These are phyloP conservation scores for Paracorniculantispora psalliotae DNA, from an alignment of 2,329 filamentous ascomycete species.

Conservation along the genomic window DNA sequence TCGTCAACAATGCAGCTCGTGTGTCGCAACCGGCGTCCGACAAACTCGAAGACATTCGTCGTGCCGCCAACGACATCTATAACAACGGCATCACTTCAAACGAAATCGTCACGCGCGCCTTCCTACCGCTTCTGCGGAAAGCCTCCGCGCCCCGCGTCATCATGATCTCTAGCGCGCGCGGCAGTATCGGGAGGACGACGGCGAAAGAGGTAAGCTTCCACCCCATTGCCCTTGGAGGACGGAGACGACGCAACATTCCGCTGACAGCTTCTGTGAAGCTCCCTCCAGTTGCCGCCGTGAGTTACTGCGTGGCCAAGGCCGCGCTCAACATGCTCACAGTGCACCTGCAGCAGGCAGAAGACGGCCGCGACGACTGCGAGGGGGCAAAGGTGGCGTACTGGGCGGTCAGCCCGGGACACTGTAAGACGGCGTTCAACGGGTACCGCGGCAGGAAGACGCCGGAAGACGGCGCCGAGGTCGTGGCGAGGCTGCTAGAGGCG, in stretches of 20 bases:
- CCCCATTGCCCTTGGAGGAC: no score
- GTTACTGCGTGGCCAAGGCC: conserved; percentile 18
- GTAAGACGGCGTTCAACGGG: conserved; percentile 19
- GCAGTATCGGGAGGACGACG: conserved; percentile 17
- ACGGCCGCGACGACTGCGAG: neutral
- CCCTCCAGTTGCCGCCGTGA: neutral
- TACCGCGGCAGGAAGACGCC: conserved; percentile 8
- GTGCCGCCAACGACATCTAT: conserved; percentile 12
- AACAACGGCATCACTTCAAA: conserved; percentile 19
- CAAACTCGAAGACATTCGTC: conserved; percentile 7
- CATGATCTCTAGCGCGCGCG: conserved; percentile 18
- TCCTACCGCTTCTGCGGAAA: conserved; percentile 11
- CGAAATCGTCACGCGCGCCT: conserved; percentile 17
- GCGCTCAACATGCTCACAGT: conserved; percentile 20
- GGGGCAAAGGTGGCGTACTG: conserved; percentile 16
- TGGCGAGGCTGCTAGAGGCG: neutral
- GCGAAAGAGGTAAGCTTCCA: conserved; percentile 12
- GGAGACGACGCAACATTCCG: no score
- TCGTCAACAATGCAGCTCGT: neutral
- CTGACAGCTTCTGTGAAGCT: no score
- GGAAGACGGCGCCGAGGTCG: neutral
- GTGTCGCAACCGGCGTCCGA: conserved; percentile 14
- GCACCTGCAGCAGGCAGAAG: conserved; percentile 16
- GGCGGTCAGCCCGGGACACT: conserved; percentile 17
- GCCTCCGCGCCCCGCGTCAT: conserved; percentile 10